Evolutionary conservation across 257 asterid species (phyloP), one percentile per base, ranked within the genome.

Genomic region (Solanum medicagineum): DNA sequence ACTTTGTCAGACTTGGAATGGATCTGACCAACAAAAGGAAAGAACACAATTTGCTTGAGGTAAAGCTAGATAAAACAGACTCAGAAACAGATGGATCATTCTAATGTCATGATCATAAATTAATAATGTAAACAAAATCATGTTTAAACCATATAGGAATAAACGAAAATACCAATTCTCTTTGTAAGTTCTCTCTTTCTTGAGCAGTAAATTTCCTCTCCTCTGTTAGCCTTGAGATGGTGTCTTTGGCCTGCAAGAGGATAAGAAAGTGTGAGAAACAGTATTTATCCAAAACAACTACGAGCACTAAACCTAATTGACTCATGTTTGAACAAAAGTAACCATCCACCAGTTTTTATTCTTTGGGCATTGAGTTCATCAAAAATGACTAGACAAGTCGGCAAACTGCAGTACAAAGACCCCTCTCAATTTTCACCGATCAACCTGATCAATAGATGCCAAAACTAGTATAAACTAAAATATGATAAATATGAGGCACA

Each of bases 241-340:
- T 92, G 83, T 85, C 54, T 47, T 91, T 88, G 45, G 97, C 96
- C 97, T 94, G 94, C 70, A 85, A 87, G 32, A 85, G 85, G 68
- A 77, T 29, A 47, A 69, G 42, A 3, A 26, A 40, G 51, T 54
- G 83, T 79, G 83, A 79, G 66, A 53, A 79, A 29, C 63, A 17
- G 65, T 49, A 79, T 12, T 79, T 53, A 40, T 40, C 47, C 26
- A 51, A 17, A 70, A 20, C 49, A 32, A 24, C 26, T 53, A 53
- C 49, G 7, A 51, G 11, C 65, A 79, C 83, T 26, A 79, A 79
- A 16, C 40, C 49, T 9, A 79, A 53, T 79, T 12, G 42, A 79
- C 63, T 53, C 83, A 53, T 53, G 29, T 19, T 24, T 53, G 83
- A 77, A 53, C 47, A 77, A 16, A 53, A 51, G 57, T 26, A 51